phyloP scores from a whole-genome alignment of 2,329 filamentous ascomycete genomes.

The Colletotrichum sp. region DNA sequence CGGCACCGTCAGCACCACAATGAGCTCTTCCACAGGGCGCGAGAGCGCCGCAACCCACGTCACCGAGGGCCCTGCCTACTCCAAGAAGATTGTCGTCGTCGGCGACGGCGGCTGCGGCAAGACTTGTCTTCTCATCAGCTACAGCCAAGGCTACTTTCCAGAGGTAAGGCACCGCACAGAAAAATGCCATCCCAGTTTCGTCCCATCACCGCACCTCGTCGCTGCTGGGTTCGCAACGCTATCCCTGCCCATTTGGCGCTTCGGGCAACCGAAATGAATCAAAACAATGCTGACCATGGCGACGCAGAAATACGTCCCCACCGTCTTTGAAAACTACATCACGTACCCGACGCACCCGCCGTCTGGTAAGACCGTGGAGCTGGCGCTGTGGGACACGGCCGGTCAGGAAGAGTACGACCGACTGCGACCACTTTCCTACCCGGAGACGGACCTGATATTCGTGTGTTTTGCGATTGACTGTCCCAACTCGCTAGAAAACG shows the following conservation, averaged over 20 bases:
- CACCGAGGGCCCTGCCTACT: conserved; percentile 91
- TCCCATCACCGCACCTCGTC: background rate
- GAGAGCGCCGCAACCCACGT: conserved; percentile 83
- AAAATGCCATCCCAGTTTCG: background rate
- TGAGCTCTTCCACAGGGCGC: conserved; percentile 75
- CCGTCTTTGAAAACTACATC: conserved; percentile 99
- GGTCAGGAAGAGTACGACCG: conserved; percentile 99
- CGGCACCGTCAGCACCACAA: conserved; percentile 86
- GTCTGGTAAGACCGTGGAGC: conserved; percentile 92
- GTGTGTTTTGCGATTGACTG: conserved; percentile 99
- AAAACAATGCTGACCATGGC: conserved; percentile 9
- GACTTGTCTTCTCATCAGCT: conserved; percentile 97
- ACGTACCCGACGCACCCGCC: conserved; percentile 90
- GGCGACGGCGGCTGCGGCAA: conserved; percentile 98
- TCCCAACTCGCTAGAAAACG: conserved; percentile 96
- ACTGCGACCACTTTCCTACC: conserved; percentile 92
- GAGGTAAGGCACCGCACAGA: conserved; percentile 71
- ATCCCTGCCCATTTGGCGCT: background rate
- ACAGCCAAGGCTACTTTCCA: conserved; percentile 98
- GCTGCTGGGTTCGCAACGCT: background rate
- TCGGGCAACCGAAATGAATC: background rate
- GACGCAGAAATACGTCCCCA: conserved; percentile 96
- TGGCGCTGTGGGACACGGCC: conserved; percentile 97
- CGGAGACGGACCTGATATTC: conserved; percentile 96
- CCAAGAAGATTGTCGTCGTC: conserved; percentile 99